Percentiles rank a stretch among this genome's conserved stretches.
Conservation (phyloP, 768 basidiomycete genomes). For the Boletus subparvulus region DNA sequence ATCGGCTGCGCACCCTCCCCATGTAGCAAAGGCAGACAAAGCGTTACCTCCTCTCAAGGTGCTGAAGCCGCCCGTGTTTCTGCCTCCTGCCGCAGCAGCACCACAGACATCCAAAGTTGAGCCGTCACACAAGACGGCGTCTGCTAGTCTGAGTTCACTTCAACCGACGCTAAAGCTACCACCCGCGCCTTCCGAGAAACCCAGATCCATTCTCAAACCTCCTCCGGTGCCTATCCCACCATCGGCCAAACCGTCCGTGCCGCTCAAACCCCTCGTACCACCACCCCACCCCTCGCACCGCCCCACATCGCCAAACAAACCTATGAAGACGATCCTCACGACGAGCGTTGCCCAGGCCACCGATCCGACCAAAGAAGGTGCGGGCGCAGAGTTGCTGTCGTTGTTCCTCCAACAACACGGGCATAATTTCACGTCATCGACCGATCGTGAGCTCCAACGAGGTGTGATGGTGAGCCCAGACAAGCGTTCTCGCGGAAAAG, state of each 20-base stretch:
- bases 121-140: conserved; percentile 4
- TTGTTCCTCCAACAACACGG: conserved; percentile 52
- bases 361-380: conserved; percentile 50
- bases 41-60: conserved; percentile 9
- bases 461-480: conserved; percentile 60
- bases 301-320: conserved; percentile 31
- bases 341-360: conserved; percentile 53
- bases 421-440: conserved; percentile 34
- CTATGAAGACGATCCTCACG: conserved; percentile 49
- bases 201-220: conserved; percentile 28
- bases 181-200: conserved; percentile 14
- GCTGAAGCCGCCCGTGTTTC: conserved; percentile 17
- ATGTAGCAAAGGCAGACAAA: not conserved
- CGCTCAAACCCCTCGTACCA: conserved; percentile 28
- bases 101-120: not conserved
- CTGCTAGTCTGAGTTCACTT: not conserved
- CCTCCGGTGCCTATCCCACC: conserved; percentile 22
- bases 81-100: not conserved
- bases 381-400: conserved; percentile 51
- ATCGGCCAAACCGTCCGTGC: conserved; percentile 9
- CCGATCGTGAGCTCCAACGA: conserved; percentile 42
- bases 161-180: conserved; percentile 11
- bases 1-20: conserved; percentile 8
- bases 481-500: conserved; percentile 46
- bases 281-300: conserved; percentile 25